Conservation (phyloP, 208 protist genomes). For the Acanthamoeba royreba region DNA sequence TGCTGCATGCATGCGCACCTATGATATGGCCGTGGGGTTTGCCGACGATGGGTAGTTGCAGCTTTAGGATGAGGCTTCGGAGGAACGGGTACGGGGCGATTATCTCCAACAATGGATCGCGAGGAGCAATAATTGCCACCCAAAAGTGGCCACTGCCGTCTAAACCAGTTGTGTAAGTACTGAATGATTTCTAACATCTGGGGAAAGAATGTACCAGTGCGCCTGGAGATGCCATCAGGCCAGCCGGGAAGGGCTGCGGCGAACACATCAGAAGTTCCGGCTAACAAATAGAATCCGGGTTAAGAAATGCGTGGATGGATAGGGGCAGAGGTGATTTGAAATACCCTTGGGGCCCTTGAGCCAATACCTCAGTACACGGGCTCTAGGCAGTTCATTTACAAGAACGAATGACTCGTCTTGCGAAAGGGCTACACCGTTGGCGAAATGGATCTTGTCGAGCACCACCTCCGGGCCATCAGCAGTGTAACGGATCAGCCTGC, state of each 20-base stretch:
- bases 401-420: background rate
- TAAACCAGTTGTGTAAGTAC: background rate
- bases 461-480: background rate
- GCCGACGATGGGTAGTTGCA: background rate
- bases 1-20: background rate
- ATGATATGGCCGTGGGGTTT: background rate
- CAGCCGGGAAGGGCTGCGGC: background rate
- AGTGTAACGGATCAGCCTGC: background rate
- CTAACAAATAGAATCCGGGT: too few species aligned
- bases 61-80: background rate
- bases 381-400: background rate
- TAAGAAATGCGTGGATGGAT: too few species aligned
- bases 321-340: too few species aligned
- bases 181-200: too few species aligned
- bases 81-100: background rate
- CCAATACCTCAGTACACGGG: background rate
- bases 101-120: background rate
- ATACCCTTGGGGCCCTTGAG: background rate
- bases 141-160: background rate
- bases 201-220: too few species aligned
- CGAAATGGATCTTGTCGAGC: background rate
- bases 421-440: background rate
- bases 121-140: background rate
- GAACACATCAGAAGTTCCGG: constrained; percentile 3
- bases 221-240: background rate